Base-by-base conservation (phyloP, 768 basidiomycete genomes). In the Piloderma croceum region DNA sequence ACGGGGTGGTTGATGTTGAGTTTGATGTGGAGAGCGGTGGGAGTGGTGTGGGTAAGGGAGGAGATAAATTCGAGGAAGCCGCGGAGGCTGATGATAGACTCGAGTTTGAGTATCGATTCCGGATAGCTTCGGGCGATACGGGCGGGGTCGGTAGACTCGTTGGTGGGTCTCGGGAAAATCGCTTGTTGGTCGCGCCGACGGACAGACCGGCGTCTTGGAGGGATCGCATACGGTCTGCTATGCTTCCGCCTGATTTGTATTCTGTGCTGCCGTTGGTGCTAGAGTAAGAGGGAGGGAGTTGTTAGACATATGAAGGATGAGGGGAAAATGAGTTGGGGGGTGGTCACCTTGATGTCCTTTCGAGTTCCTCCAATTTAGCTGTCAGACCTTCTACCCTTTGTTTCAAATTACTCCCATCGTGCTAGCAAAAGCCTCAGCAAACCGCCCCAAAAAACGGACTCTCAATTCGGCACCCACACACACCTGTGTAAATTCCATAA, bases 151-250 rank as follows among this genome's bases (percentile, higher is more conserved):
- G 36, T 24, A 73, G 66, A 22, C 63, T 49, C 36, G 60, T 58
- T 24, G 71, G 54, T 7, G 70, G 44, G 49, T 81, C 78, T 44
- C 74, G 77, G 31, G 81, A 77, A 36, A 71, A 56, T 25, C 77
- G 73, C 57, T 83, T 85, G 10, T 72, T 61, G 12, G 71, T 65
- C 20, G 71, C 68, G 27, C 27, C 15, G 13, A 80, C 70, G 9
- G 71, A 65, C 54, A 92, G 60, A 2, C 91, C 91, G 34, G 76
- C 80, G 44, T 77, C 78, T 54, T 82, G 74, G 15, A 94, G 62
- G 12, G 83, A 78, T 49, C 74, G 78, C 63, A 91, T 72, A 36
- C 91, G 76, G 64, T 90, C 90, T 19, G 84, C 83, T 43, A 94
- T 88, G 36, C 77, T 81, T 5, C 70, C 78, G n/a, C 79, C 81